Percentiles rank a stretch among this genome's conserved stretches.
phyloP scores from a whole-genome alignment of 129 eudicot genomes.

The Tanacetum coccineum region DNA sequence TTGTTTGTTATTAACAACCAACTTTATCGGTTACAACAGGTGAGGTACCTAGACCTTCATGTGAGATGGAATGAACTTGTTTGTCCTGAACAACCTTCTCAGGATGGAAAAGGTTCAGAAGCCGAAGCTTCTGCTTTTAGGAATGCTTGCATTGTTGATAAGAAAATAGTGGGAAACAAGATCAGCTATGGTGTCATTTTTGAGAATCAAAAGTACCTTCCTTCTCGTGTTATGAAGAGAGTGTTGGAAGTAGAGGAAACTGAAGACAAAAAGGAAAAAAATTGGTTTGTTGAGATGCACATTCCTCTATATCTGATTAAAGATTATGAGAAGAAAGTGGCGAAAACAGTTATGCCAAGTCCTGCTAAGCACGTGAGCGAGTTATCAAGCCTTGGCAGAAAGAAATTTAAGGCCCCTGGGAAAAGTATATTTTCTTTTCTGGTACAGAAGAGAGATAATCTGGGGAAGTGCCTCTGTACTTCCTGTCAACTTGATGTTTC shows the following conservation, averaged over 20 bases:
- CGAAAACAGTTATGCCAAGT: slow-evolving; percentile 13
- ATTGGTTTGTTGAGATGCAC: slow-evolving; percentile 75
- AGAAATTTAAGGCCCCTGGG: slow-evolving; percentile 55
- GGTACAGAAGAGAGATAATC: slow-evolving; percentile 48
- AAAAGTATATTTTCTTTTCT: slow-evolving; percentile 58
- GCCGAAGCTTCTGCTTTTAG: slow-evolving; percentile 85
- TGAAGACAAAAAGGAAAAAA: slow-evolving; percentile 56
- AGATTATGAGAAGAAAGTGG: slow-evolving; percentile 58
- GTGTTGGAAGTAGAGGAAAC: slow-evolving; percentile 61
- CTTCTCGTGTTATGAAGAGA: slow-evolving; percentile 81
- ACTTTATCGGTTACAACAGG: slow-evolving; percentile 39
- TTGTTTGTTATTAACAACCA: neutral
- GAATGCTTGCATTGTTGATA: slow-evolving; percentile 74
- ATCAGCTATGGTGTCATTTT: slow-evolving; percentile 68
- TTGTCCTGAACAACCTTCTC: slow-evolving; percentile 69
- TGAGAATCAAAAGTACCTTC: slow-evolving; percentile 83
- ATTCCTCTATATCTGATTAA: slow-evolving; percentile 85
- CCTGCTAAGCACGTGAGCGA: slow-evolving; percentile 29
- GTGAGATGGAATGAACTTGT: slow-evolving; percentile 90
- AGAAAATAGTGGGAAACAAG: slow-evolving; percentile 52
- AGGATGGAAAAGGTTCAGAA: slow-evolving; percentile 85
- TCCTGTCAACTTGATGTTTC: slow-evolving; percentile 69
- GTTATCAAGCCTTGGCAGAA: slow-evolving; percentile 43
- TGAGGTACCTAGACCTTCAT: slow-evolving; percentile 79
- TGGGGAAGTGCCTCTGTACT: slow-evolving; percentile 46